Evolutionary conservation across 75 land plant genomes (phyloP), one percentile per base, ranked within the genome.

Genomic region (Cupressus sempervirens): DNA sequence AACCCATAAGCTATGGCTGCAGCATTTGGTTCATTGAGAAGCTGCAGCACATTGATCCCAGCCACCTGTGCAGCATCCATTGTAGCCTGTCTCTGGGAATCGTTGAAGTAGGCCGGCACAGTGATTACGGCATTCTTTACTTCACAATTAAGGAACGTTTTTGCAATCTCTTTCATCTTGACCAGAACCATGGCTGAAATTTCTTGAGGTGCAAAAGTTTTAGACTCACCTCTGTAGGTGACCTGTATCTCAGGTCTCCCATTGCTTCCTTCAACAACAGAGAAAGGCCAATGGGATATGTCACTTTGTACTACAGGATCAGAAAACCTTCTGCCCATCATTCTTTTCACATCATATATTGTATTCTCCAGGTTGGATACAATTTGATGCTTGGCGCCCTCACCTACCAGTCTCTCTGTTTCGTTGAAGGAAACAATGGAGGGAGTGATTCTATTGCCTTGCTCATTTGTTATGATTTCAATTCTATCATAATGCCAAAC

Each of bases 41-140:
- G 53, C 40, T 89, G 86, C 82, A 89, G 76, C 76, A 89, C 90
- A 65, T 89, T 86, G 36, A 89, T 45, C 16, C 90, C 90, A n/a
- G 90, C 34, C 68, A 89, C 84, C 12, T 50, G 72, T 6, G 89
- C 90, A 3, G 90, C 90, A 77, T 87, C 90, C 88, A 86, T 89
- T 8, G 89, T 88, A 80, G 89, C 89, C 62, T 88, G 75, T 50
- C 53, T 50, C 14, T 50, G 53, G 12, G 53, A 50, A 50, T 50
- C 53, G 15, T 50, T 50, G 53, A 88, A 88, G 82, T 87, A 76
- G 15, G 88, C 88, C 13, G 90, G 90, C 23, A 50, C 53, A 50
- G 53, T 50, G 53, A 50, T 50, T 13, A 50, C 53, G 13, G 53
- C 53, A 50, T 50, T 86, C 90, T 0, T 89, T 20, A 89, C 54